Base-by-base conservation (phyloP, 768 basidiomycete genomes). In the Wakefieldia striispora region DNA sequence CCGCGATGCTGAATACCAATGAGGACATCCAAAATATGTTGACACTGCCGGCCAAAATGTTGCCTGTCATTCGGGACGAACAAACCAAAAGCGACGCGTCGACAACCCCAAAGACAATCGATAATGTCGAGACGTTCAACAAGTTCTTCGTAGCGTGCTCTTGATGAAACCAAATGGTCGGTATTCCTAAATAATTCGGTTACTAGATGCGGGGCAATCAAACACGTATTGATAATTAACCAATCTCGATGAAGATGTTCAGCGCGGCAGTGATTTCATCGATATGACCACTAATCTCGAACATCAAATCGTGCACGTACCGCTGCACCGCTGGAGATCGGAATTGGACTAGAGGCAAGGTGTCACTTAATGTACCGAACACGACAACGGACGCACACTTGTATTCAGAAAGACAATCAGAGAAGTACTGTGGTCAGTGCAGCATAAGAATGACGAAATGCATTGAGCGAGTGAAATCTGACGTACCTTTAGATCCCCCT, bases 21-120 rank as follows among this genome's bases (percentile, higher is more conserved):
- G 77, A 79, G 1, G 74, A 74, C 60, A 80, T 77, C 78, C 79
- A 80, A 54, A 80, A 76, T 9, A 67, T 67, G 53, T 80, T 79
- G 37, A 79, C 78, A 6, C 67, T 61, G 19, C 68, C 62, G 29
- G 71, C 63, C 6, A 77, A 55, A 2, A 62, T 34, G 6, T 20
- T 68, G 5, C 61, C 67, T 12, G 59, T 71, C 37, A 42, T 56
- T 14, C 57, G 50, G 47, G 57, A 71, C 3, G 78, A 77, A 51
- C 71, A 75, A 46, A 67, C 74, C 63, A 79, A 55, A 1, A 77
- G 74, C 10, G 74, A 72, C 16, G 77, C 78, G 6, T 78, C 75
- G 37, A 79, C 77, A n/a, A 64, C 72, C 12, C 73, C 75, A 54
- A 79, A 79, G 60, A 79, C 75, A 14, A 79, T 80, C 17, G 77